Evolutionary conservation across 768 basidiomycete genomes (phyloP).

Genomic region (Phanerodontia chrysosporium): DNA sequence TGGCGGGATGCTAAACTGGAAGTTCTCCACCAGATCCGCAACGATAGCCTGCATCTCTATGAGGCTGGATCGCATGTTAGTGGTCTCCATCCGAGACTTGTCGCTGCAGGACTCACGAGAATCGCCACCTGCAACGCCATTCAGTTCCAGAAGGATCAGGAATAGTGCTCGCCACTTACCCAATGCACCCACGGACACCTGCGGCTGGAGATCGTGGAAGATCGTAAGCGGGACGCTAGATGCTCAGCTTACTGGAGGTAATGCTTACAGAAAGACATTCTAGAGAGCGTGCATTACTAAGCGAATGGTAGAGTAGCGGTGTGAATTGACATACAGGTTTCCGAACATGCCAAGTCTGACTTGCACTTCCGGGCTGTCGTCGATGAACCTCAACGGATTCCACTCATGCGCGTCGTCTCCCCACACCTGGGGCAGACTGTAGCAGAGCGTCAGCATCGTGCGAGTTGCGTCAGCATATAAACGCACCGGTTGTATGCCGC

Average conservation of each 20-base stretch:
- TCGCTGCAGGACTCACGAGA: conserved; percentile 21
- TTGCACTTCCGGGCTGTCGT: conserved; percentile 5
- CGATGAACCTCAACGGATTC: conserved; percentile 26
- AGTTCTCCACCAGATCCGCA: conserved; percentile 32
- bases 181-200: conserved; percentile 7
- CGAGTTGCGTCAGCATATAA: not conserved
- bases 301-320: not conserved
- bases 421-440: conserved; percentile 25
- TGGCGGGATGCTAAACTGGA: conserved; percentile 29
- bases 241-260: too few relatives aligned
- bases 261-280: conserved; percentile 11
- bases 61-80: conserved; percentile 22
- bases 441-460: not conserved
- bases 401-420: conserved; percentile 28
- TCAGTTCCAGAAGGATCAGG: not conserved
- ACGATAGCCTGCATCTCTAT: conserved; percentile 33
- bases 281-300: not conserved
- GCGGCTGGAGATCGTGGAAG: conserved; percentile 7
- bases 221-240: too few relatives aligned
- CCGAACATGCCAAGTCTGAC: conserved; percentile 7
- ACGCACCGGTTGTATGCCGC: conserved; percentile 31
- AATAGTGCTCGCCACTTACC: not conserved
- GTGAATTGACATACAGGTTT: conserved; percentile 3
- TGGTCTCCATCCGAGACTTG: conserved; percentile 15
- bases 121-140: conserved; percentile 21